Percentiles rank a stretch among this genome's conserved stretches.
Evolutionary conservation across 164 flowering plant genomes (phyloP).

Genomic region (Berberis thunbergii): DNA sequence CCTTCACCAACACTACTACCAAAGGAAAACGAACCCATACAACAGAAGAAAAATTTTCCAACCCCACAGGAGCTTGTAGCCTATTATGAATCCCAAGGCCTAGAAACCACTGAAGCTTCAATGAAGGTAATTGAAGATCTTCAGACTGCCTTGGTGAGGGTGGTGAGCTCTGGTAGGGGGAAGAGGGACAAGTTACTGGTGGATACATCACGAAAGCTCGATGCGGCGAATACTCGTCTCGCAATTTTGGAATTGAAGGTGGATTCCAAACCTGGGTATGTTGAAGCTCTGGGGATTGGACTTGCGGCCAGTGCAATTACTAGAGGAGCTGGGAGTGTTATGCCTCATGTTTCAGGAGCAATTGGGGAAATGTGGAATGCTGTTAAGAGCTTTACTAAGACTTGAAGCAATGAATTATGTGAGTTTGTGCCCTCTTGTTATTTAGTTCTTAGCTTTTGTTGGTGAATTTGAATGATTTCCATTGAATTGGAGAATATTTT

Average conservation of each 20-base stretch:
- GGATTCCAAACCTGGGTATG: constrained; percentile 64
- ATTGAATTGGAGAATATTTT: no score
- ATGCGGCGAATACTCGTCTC: constrained; percentile 38
- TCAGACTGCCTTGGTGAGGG: constrained; percentile 38
- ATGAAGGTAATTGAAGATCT: constrained; percentile 68
- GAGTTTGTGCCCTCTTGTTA: no score
- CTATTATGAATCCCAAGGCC: constrained; percentile 62
- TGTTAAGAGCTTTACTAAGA: constrained; percentile 18
- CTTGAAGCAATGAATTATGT: not conserved
- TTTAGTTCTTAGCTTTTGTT: no score
- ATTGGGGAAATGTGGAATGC: constrained; percentile 39
- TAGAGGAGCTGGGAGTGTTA: constrained; percentile 27
- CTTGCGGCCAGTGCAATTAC: constrained; percentile 44
- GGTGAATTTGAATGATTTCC: no score
- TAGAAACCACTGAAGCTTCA: constrained; percentile 54
- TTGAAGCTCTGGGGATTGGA: constrained; percentile 44
- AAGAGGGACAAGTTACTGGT: constrained; percentile 32
- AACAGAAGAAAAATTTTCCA: constrained; percentile 31
- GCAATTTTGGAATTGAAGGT: constrained; percentile 57
- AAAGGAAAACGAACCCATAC: constrained; percentile 1
- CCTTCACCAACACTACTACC: constrained; percentile 2
- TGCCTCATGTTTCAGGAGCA: constrained; percentile 38
- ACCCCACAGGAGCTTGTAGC: constrained; percentile 56
- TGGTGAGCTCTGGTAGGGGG: constrained; percentile 25
- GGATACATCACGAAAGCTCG: constrained; percentile 43